A percentile compares a stretch with the other conserved stretches of the same genome.
These are phyloP conservation scores for Ogataea corticis DNA, from an alignment of 805 yeast species.

Conservation along the genomic window DNA sequence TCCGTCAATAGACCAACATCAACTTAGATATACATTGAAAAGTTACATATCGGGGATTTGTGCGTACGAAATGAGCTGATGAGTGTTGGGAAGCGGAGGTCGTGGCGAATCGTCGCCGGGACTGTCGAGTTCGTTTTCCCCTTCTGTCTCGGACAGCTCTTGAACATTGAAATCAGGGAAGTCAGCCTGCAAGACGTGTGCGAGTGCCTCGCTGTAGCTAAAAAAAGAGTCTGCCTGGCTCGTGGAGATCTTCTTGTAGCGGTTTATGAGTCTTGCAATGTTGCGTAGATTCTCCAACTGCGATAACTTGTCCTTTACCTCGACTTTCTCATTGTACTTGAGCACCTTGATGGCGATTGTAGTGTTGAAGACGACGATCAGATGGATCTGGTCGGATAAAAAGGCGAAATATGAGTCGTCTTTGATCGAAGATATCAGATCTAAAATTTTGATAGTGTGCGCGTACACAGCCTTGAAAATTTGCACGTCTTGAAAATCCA, in stretches of 20 bases:
- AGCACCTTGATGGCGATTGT: slow-evolving; percentile 36
- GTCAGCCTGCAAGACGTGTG: slow-evolving; percentile 3
- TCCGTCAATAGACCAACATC: too few species aligned
- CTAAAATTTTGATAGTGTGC: slow-evolving; percentile 45
- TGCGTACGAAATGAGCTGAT: slow-evolving; percentile 1
- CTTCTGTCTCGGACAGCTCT: slow-evolving; percentile 2
- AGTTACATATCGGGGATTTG: neutral
- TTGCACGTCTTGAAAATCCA: slow-evolving; percentile 11
- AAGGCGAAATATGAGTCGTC: slow-evolving; percentile 62
- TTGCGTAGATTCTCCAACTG: slow-evolving; percentile 8
- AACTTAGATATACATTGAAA: neutral
- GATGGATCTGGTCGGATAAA: slow-evolving; percentile 70
- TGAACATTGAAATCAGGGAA: slow-evolving; percentile 10
- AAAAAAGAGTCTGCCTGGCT: slow-evolving; percentile 12
- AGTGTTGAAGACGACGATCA: slow-evolving; percentile 47
- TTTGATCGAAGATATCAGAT: slow-evolving; percentile 36
- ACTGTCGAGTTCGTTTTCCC: neutral
- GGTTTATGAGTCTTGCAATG: slow-evolving; percentile 12
- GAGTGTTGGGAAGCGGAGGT: neutral
- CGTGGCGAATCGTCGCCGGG: neutral
- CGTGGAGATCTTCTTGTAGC: slow-evolving; percentile 18
- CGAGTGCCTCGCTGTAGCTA: slow-evolving; percentile 10
- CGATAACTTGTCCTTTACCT: slow-evolving; percentile 5
- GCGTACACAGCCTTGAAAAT: slow-evolving; percentile 33
- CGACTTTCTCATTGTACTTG: slow-evolving; percentile 9